These are phyloP conservation scores for Eleusine indica DNA, from an alignment of 176 grass and related monocot genomes.

Conservation along the genomic window DNA sequence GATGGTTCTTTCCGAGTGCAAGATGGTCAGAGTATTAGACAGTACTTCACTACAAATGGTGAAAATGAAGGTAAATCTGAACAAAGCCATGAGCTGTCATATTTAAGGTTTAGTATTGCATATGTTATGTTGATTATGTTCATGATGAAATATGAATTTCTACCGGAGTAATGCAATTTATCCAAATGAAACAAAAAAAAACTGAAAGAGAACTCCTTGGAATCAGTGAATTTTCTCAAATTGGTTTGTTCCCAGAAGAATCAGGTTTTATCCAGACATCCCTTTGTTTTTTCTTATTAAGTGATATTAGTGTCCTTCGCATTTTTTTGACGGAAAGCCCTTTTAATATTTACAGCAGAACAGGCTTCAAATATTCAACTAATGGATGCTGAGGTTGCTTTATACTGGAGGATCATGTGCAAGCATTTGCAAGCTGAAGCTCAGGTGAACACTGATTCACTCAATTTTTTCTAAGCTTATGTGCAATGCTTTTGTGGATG, in stretches of 20 bases:
- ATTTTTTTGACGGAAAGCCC: neutral
- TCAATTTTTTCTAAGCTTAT: slow-evolving; percentile 6
- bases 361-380: slow-evolving; percentile 54
- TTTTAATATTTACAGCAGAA: slow-evolving; percentile 50
- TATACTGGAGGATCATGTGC: slow-evolving; percentile 92
- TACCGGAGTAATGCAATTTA: neutral
- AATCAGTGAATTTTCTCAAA: neutral
- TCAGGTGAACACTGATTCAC: slow-evolving; percentile 60
- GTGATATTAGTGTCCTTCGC: slow-evolving; percentile 23
- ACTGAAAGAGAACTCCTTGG: neutral
- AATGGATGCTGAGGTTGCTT: slow-evolving; percentile 82
- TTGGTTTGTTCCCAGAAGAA: slow-evolving; percentile 4
- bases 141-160: slow-evolving; percentile 13
- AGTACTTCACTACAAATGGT: slow-evolving; percentile 49
- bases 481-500: neutral
- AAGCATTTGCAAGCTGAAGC: slow-evolving; percentile 90
- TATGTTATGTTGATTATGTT: slow-evolving; percentile 10
- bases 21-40: slow-evolving; percentile 72
- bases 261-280: slow-evolving; percentile 1
- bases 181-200: slow-evolving; percentile 2
- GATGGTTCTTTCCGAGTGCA: slow-evolving; percentile 63
- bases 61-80: slow-evolving; percentile 57
- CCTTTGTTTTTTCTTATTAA: neutral
- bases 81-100: neutral
- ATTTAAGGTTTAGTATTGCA: slow-evolving; percentile 4